Evolutionary conservation across 177 flowering plant genomes (phyloP), one percentile per base, ranked within the genome.

Genomic region (Vitis hybrid): DNA sequence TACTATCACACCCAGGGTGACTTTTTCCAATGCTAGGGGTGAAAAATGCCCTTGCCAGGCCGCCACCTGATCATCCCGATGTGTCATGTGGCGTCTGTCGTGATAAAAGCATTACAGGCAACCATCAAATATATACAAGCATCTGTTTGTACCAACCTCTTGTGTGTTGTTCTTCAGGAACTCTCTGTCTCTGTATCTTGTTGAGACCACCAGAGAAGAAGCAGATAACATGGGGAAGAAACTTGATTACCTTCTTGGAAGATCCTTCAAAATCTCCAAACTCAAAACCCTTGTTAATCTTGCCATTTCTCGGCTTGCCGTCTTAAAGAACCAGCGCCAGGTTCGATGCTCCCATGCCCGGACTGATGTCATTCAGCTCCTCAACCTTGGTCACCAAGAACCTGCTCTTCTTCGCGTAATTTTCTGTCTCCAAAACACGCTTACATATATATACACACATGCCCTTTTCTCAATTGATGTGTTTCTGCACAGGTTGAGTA

Each of bases 401-500:
- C 81, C 84, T 2, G 94, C 96, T 72, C 90, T 91, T 63, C 84
- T 85, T n/a, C 83, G 96, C 18, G 94, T 90, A 84, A 58, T 1
- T 56, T 24, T 56, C 13, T 18, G 2, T 4, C 18, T 61, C 6
- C 4, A 27, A 7, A 41, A 41, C 46, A 41, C 9, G 46, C 46
- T 41, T 41, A 41, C 9, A 41, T 41, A 41, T 8, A 41, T 41
- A 7, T 7, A 35, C 9, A 41, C 46, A 41, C 46, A 41, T 41
- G 9, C 46, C 46, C 9, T 41, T 41, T 41, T 41, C 46, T 41
- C 46, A 41, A 41, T 41, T 8, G 46, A 41, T 48, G 61, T 63
- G 53, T 32, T 60, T 32, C 10, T 24, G 66, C 48, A 68, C 81
- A 93, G 96, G 91, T 86, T 66, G 94, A 90, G 71, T 84, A 79